Base-by-base conservation (phyloP, 768 basidiomycete genomes). In the Calocera cornea region DNA sequence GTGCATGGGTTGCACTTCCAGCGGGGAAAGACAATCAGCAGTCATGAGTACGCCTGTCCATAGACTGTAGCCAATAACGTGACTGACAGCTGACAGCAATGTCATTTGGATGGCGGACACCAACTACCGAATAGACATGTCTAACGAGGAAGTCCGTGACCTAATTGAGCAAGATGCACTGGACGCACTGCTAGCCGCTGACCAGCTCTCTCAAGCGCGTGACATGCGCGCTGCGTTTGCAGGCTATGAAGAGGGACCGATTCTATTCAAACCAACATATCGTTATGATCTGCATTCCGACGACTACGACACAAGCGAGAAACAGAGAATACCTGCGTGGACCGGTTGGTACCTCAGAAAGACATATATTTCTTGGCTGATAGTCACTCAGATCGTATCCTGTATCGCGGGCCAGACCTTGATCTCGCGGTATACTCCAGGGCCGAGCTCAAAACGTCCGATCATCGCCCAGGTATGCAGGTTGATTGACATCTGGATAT, bases 271-370 rank as follows among this genome's bases (percentile, higher is more conserved):
- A 16, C 97, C 97, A 8, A 99, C 95, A 1, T 98, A 99, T 79
- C 90, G 92, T 70, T 98, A 95, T 73, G 87, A 89, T 73, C 74
- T 87, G 5, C 84, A 86, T 11, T 86, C 93, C 10, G 89, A 97
- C 69, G 81, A 81, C 63, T 99, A 97, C 75, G 97, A 99, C 75
- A 89, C 92, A 16, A 90, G 92, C 74, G 97, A 98, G 77, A 99
- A 98, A 79, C 85, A 87, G 83, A 84, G 97, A 29, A 88, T 97
- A 73, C 97, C 97, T 3, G 92, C 95, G 19, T 98, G 95, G 95
- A 98, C 95, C 72, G 93, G 93, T 93, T 67, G 83, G 70, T 31
- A 50, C 50, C 0, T 41, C 22, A 36, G 34, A 34, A n/a, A 14
- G 12, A 14, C 10, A 34, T 2, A 40, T 29, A 65, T 41, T 34